Evolutionary conservation across 352 stramenopile species (phyloP).

Genomic region (Phytophthora europaea): DNA sequence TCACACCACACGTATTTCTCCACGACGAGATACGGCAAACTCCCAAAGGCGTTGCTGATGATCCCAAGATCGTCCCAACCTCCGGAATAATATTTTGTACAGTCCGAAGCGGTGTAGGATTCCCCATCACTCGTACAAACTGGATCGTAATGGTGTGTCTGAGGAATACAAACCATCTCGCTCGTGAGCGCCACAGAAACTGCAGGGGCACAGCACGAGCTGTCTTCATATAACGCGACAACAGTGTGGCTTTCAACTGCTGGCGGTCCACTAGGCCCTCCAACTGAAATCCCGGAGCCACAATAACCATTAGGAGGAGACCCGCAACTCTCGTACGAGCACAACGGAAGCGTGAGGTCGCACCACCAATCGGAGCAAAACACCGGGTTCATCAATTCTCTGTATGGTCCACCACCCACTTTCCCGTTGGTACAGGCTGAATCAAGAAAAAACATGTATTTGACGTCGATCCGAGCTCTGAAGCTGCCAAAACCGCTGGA

Average conservation of each 20-base stretch:
- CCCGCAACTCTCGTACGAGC: not conserved
- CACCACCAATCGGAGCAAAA: not conserved
- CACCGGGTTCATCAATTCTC: not conserved
- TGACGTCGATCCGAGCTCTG: not conserved
- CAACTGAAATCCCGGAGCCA: not conserved
- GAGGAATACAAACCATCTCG: not conserved
- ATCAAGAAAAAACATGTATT: not conserved
- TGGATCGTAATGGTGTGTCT: not conserved
- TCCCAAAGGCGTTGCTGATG: constrained; percentile 4
- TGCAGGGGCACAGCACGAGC: not conserved
- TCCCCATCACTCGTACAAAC: not conserved
- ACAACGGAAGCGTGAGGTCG: not conserved
- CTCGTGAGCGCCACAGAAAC: not conserved
- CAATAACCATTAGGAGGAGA: not conserved
- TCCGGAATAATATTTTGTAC: not conserved
- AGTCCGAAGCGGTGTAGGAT: not conserved
- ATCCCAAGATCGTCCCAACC: constrained; percentile 12
- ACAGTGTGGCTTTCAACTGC: not conserved
- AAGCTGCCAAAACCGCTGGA: not conserved
- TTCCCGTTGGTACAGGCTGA: not conserved
- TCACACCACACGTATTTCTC: constrained; percentile 10
- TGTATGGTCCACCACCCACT: not conserved
- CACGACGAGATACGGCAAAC: constrained; percentile 6
- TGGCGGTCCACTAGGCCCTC: not conserved
- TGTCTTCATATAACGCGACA: not conserved